A percentile compares a stretch with the other conserved stretches of the same genome.
Evolutionary conservation across 2,329 filamentous ascomycete genomes (phyloP).

Genomic region (Verticillium klebahnii): DNA sequence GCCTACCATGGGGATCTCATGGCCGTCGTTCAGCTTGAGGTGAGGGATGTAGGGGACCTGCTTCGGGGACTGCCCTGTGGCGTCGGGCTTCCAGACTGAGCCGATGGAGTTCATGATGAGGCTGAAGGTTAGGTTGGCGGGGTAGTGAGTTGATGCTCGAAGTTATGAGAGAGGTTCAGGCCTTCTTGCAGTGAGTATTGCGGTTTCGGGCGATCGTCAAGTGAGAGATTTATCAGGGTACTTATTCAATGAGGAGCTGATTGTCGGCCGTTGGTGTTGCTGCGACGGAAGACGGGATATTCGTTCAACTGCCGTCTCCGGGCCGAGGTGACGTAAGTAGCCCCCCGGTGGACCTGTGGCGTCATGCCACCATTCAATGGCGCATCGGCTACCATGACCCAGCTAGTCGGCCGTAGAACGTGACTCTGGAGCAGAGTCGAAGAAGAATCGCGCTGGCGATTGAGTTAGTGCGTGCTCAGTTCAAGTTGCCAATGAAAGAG

Average conservation of each 20-base stretch:
- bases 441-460: too few species aligned
- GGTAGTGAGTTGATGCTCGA: not conserved
- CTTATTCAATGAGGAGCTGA: not conserved
- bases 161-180: too few species aligned
- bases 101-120: slow-evolving; percentile 38
- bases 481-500: too few species aligned
- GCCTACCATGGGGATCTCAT: slow-evolving; percentile 63
- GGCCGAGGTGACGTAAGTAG: not conserved
- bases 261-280: not conserved
- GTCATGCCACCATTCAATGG: not conserved
- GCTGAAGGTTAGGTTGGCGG: too few species aligned
- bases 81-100: slow-evolving; percentile 31
- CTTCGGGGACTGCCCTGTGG: slow-evolving; percentile 34
- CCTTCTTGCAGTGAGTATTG: too few species aligned
- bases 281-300: not conserved
- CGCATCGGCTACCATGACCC: not conserved
- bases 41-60: slow-evolving; percentile 42
- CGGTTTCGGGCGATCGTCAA: not conserved
- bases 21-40: slow-evolving; percentile 70
- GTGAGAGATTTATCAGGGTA: not conserved
- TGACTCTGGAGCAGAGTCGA: not conserved
- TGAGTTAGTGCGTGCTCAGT: too few species aligned
- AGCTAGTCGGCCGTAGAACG: not conserved
- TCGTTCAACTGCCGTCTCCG: not conserved
- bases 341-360: not conserved